Percentiles rank a stretch among this genome's conserved stretches.
Evolutionary conservation across 2,329 filamentous ascomycete species (phyloP).

Genomic region (Emmonsiellopsis sp.): DNA sequence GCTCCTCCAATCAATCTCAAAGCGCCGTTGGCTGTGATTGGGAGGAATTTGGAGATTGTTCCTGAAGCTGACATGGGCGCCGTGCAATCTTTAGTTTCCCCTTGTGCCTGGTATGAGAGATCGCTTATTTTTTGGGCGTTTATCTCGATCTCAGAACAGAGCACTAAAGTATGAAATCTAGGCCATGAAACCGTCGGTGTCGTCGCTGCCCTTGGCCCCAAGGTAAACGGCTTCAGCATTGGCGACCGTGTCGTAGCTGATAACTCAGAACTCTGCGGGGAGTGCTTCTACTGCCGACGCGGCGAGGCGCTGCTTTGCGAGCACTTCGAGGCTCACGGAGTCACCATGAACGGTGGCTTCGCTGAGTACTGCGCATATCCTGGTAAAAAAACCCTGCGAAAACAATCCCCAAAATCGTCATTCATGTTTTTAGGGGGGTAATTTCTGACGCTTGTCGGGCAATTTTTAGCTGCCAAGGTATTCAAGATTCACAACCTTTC

Average conservation of each 20-base stretch:
- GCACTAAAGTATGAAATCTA: constrained; percentile 10
- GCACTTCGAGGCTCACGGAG: constrained; percentile 55
- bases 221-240: constrained; percentile 51
- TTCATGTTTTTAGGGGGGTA: not conserved
- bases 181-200: constrained; percentile 61
- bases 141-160: not conserved
- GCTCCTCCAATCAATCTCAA: too few species aligned
- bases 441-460: constrained; percentile 6
- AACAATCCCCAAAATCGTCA: not conserved
- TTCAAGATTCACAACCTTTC: constrained; percentile 57
- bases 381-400: constrained; percentile 14
- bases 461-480: constrained; percentile 40
- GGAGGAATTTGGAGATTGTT: not conserved
- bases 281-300: constrained; percentile 65
- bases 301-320: constrained; percentile 60
- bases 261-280: constrained; percentile 53
- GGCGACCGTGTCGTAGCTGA: constrained; percentile 54
- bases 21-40: not conserved
- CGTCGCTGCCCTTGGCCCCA: constrained; percentile 48
- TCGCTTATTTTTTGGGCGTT: not conserved
- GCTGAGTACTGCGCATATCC: constrained; percentile 57
- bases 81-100: constrained; percentile 42
- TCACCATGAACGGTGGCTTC: constrained; percentile 56
- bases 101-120: constrained; percentile 47
- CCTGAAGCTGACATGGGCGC: constrained; percentile 1